Percentiles rank a stretch among this genome's conserved stretches.
phyloP scores from a whole-genome alignment of 2,329 filamentous ascomycete species.

The Cadophora malorum region DNA sequence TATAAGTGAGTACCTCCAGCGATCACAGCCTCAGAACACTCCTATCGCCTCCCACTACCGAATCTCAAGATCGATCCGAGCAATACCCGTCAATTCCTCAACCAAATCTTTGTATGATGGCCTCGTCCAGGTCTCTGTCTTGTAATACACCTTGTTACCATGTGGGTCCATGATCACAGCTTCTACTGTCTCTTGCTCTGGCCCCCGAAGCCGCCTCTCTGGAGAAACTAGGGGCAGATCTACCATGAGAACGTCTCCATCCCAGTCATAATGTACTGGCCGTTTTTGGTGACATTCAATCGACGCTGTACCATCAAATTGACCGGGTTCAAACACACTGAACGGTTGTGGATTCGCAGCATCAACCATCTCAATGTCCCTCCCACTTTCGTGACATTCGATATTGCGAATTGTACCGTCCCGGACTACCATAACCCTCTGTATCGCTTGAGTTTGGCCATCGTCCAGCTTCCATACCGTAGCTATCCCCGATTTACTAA shows the following conservation, averaged over 20 bases:
- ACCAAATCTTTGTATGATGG: slow-evolving; percentile 28
- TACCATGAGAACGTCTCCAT: slow-evolving; percentile 40
- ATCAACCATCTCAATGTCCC: slow-evolving; percentile 37
- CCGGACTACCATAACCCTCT: slow-evolving; percentile 35
- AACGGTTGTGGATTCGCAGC: neutral
- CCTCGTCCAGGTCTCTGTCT: slow-evolving; percentile 21
- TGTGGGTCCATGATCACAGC: slow-evolving; percentile 24
- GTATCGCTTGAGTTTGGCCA: slow-evolving; percentile 28
- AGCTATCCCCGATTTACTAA: slow-evolving; percentile 52
- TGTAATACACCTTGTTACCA: slow-evolving; percentile 19
- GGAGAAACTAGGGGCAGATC: slow-evolving; percentile 27
- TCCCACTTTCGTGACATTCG: slow-evolving; percentile 29
- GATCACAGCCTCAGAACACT: neutral
- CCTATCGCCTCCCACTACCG: slow-evolving; percentile 17
- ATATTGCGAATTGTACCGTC: slow-evolving; percentile 43
- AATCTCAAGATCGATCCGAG: slow-evolving; percentile 50
- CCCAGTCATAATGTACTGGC: slow-evolving; percentile 29
- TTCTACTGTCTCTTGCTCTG: slow-evolving; percentile 21
- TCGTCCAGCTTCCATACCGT: slow-evolving; percentile 54
- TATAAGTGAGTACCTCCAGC: neutral
- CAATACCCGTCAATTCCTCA: slow-evolving; percentile 48
- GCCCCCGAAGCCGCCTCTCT: neutral
- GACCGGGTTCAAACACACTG: slow-evolving; percentile 22
- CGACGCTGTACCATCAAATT: slow-evolving; percentile 37
- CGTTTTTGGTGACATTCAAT: slow-evolving; percentile 3